Base-by-base conservation (phyloP, 306 rosid species). In the Citrullus colocynthis region DNA sequence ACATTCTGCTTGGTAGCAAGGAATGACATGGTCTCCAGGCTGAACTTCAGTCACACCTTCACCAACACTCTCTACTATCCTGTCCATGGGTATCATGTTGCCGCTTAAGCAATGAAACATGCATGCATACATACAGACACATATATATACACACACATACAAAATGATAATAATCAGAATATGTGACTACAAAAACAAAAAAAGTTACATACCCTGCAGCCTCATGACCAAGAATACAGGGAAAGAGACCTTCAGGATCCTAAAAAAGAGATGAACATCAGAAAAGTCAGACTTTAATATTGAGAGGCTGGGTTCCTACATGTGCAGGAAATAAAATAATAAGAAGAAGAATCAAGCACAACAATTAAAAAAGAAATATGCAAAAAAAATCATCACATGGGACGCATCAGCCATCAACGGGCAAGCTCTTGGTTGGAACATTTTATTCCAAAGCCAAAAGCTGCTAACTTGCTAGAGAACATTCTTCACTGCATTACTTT, bases 201-300 rank as follows among this genome's bases (percentile, higher is more conserved):
- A 3, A 16, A 21, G 36, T 24, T 34, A 77, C 48, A 9, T 81
- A 89, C 89, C 93, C 91, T 34, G 88, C 89, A 74, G 91, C 98
- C 80, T 93, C 97, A 17, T 93, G 98, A 65, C 96, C 98, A 60
- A 91, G 96, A 85, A 93, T 91, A 65, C 96, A 91, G 15, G 98
- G 98, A 82, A 93, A 93, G 81, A 93, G 98, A 79, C 97, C 97
- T 85, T 93, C 97, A 48, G 97, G 96, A 79, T 93, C 98, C 98
- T 93, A 83, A 48, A 86, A 48, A 78, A 78, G 51, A 7, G 84
- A 14, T 56, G 63, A 77, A n/a, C 12, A 24, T 51, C 39, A 73
- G 58, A 77, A 21, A 17, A 42, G 28, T 64, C 6, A 62, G 16
- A 73, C n/a, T 10, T 67, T 12, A 20, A 67, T 6, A 45, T 45